Conservation (phyloP, 148 eudicot genomes). For the Agrostemma githago region DNA sequence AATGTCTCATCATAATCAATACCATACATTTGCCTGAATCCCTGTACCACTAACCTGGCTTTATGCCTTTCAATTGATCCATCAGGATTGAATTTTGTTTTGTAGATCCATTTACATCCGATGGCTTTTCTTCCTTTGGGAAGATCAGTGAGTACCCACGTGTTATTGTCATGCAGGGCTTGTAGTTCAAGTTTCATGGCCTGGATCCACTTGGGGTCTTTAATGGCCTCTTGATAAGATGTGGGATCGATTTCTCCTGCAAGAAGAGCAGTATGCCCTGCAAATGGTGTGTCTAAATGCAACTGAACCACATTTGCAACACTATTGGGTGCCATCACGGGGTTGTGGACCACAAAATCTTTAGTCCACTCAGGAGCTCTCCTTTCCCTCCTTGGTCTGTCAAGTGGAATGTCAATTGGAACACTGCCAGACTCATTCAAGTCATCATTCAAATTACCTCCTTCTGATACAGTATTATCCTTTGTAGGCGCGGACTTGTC, state of each 20-base stretch:
- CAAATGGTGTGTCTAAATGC: neutral
- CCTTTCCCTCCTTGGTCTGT: no score
- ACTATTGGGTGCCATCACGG: neutral
- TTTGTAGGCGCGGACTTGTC: no score
- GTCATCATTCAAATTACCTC: no score
- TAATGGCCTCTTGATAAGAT: neutral
- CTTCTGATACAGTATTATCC: no score
- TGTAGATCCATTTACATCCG: conserved; percentile 5
- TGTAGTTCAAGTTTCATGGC: neutral
- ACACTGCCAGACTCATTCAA: no score
- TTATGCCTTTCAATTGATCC: neutral
- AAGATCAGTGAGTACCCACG: neutral
- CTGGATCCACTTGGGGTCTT: neutral
- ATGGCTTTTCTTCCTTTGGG: neutral
- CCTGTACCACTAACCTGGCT: neutral
- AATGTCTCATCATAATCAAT: neutral
- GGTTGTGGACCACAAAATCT: no score
- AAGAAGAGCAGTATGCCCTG: neutral
- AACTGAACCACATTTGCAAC: neutral
- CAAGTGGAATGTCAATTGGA: no score
- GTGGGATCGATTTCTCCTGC: neutral
- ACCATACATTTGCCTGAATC: neutral
- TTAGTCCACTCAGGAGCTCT: neutral
- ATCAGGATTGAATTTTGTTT: neutral
- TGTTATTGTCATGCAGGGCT: neutral